Conservation (phyloP, 2,329 filamentous ascomycete genomes). For the Ascomycota sp. region DNA sequence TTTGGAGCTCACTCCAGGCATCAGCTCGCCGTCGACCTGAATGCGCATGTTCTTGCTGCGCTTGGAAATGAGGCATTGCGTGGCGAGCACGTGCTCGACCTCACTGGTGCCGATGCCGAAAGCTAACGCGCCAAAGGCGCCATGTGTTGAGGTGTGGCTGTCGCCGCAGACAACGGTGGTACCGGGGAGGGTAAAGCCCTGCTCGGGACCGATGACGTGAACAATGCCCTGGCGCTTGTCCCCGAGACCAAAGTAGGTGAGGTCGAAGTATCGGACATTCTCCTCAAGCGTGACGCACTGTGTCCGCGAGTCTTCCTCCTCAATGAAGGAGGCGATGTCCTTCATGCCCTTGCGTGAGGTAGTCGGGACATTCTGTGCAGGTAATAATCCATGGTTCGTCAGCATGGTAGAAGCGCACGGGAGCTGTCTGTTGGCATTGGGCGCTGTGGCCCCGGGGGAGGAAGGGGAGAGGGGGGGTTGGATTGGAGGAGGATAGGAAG, state of each 20-base stretch:
- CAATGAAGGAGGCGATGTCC: slow-evolving; percentile 81
- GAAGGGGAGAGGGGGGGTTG: no score
- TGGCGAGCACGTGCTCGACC: slow-evolving; percentile 94
- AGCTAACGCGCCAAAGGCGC: slow-evolving; percentile 82
- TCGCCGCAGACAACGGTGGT: slow-evolving; percentile 96
- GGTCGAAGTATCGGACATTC: slow-evolving; percentile 88
- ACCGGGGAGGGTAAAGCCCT: slow-evolving; percentile 92
- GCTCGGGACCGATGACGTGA: slow-evolving; percentile 94
- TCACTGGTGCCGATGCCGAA: slow-evolving; percentile 97
- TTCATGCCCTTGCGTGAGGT: slow-evolving; percentile 80
- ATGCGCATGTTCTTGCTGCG: slow-evolving; percentile 98
- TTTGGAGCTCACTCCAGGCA: slow-evolving; percentile 86
- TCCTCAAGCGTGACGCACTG: slow-evolving; percentile 94
- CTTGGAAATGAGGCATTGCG: slow-evolving; percentile 85
- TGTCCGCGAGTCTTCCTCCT: slow-evolving; percentile 79
- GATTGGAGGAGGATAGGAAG: no score
- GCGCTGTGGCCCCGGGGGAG: no score
- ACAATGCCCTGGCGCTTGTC: slow-evolving; percentile 97
- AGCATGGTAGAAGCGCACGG: slow-evolving; percentile 2
- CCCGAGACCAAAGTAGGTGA: slow-evolving; percentile 92
- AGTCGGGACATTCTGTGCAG: slow-evolving; percentile 73
- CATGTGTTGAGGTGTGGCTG: slow-evolving; percentile 94
- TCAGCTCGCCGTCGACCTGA: slow-evolving; percentile 77
- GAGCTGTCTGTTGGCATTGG: no score
- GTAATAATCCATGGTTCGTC: slow-evolving; percentile 3